Evolutionary conservation across 306 rosid genomes (phyloP), one percentile per base, ranked within the genome.

Genomic region (Acacia crassicarpa): DNA sequence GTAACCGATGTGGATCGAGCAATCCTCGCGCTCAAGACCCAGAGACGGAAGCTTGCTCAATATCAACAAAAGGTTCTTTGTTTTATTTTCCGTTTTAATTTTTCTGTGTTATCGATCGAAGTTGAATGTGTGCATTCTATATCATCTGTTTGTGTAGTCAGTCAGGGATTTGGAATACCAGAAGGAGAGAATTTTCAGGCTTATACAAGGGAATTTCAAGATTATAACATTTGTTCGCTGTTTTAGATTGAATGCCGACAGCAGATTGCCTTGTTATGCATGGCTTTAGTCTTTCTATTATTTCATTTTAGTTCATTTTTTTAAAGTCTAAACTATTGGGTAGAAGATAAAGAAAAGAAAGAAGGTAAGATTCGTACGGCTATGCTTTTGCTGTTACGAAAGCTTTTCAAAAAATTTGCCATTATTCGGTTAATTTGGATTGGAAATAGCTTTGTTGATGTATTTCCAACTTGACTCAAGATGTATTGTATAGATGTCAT

Each of bases 1-100:
- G 88, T 95, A 76, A 95, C 99, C 0, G 99, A 95, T 1, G 98
- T 95, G 0, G 99, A 95, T 91, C 93, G 91, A 84, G 99, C 99
- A 43, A 95, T 95, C 80, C 98, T 95, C 58, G 79, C 97, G 22
- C 98, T 95, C 84, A 93, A 95, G 87, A 95, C 99, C 71, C 99
- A 95, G 85, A 87, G 98, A 78, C 95, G 99, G 84, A 95, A 90
- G 77, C 98, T 95, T 68, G 99, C 89, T 53, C 98, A 90, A 82
- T 95, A 95, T 80, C 98, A 95, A 73, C 98, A 93, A 79, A 92
- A 93, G 97, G 98, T 94, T 32, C 4, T 41, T 25, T 44, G 6
- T 25, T 15, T n/a, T 56, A 3, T 4, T 69, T 70, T 43, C 0
- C 2, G 17, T 22, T 71, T 69, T 41, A 20, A 20, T 43, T 23